These are phyloP conservation scores for Cercophora newfieldiana DNA, from an alignment of 495 filamentous ascomycete species.

Conservation along the genomic window DNA sequence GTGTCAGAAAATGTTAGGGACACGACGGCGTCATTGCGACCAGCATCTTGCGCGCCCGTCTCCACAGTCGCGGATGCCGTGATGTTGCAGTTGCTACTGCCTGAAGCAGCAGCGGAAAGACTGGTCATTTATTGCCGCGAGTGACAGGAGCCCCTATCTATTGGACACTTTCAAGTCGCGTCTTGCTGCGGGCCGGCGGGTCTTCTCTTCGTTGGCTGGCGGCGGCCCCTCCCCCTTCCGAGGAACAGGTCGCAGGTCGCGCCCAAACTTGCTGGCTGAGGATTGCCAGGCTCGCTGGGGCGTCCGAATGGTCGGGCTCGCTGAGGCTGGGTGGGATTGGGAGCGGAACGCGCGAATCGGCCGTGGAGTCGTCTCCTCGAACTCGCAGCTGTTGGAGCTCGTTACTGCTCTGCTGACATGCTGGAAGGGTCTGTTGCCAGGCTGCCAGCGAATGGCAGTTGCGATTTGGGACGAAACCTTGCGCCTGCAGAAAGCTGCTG, in stretches of 20 bases:
- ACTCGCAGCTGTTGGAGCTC: conserved; percentile 14
- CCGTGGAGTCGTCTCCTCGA: conserved; percentile 9
- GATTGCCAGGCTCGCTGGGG: background rate
- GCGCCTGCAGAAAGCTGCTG: conserved; percentile 15
- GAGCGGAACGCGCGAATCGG: conserved; percentile 1
- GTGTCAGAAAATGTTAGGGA: conserved; percentile 44
- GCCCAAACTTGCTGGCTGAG: background rate
- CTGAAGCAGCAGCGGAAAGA: conserved; percentile 30
- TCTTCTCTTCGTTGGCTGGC: background rate
- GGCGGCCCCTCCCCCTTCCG: background rate
- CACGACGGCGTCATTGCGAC: conserved; percentile 26
- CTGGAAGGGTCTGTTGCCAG: conserved; percentile 10
- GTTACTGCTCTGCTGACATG: conserved; percentile 18
- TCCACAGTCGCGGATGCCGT: conserved; percentile 20
- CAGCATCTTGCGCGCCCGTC: conserved; percentile 31
- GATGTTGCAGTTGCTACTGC: conserved; percentile 28
- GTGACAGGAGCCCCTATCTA: background rate
- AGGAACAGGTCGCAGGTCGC: background rate
- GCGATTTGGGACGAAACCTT: conserved; percentile 16
- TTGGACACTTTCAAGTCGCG: conserved; percentile 6
- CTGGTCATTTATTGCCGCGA: conserved; percentile 32
- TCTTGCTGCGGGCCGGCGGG: conserved; percentile 14
- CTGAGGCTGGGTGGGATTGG: conserved; percentile 2
- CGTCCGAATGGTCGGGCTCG: conserved; percentile 19
- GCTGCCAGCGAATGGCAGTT: conserved; percentile 4